A percentile compares a stretch with the other conserved stretches of the same genome.
Conservation (phyloP, 2,329 filamentous ascomycete genomes). For the Alternaria sp. region DNA sequence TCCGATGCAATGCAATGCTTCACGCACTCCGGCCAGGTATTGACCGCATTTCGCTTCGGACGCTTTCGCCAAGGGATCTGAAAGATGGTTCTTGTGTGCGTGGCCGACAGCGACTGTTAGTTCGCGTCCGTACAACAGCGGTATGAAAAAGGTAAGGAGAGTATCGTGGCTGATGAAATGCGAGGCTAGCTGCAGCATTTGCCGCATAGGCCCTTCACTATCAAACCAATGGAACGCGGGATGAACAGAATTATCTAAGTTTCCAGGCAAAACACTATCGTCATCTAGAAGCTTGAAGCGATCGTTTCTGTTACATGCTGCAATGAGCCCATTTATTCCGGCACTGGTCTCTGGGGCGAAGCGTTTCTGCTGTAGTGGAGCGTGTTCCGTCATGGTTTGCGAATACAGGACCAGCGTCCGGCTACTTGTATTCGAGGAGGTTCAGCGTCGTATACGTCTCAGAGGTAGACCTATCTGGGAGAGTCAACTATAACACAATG, state of each 20-base stretch:
- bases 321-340: constrained; percentile 29
- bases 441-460: constrained; percentile 10
- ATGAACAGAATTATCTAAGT: constrained; percentile 43
- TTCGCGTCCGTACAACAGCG: constrained; percentile 35
- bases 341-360: constrained; percentile 3
- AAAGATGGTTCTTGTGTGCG: constrained; percentile 28
- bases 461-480: constrained; percentile 19
- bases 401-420: not conserved
- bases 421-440: not conserved
- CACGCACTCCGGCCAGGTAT: constrained; percentile 28
- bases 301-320: constrained; percentile 38
- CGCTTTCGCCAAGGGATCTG: constrained; percentile 26
- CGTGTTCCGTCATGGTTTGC: constrained; percentile 12
- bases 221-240: constrained; percentile 38
- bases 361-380: constrained; percentile 9
- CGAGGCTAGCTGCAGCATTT: constrained; percentile 43
- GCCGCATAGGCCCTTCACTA: constrained; percentile 22
- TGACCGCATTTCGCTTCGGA: constrained; percentile 17
- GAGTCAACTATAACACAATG: constrained; percentile 8
- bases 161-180: constrained; percentile 42
- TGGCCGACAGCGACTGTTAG: constrained; percentile 13
- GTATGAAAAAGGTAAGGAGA: constrained; percentile 43
- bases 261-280: constrained; percentile 23
- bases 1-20: constrained; percentile 38
- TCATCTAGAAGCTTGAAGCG: constrained; percentile 44